Percentiles rank a stretch among this genome's conserved stretches.
Conservation (phyloP, 176 grass and related monocot genomes). For the Avena sativa region DNA sequence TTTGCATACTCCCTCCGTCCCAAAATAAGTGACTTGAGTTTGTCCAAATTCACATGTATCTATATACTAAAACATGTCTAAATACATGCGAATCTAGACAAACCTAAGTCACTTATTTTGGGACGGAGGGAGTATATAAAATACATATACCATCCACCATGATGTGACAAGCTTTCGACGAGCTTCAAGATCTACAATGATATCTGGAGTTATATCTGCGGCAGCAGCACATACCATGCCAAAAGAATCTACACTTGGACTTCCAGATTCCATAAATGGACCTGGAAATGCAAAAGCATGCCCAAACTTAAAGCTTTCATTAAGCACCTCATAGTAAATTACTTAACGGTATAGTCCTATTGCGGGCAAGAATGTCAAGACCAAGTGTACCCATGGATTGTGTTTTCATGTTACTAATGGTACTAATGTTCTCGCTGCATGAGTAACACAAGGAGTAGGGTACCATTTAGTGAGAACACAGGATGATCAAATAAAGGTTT, state of each 20-base stretch:
- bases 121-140: not conserved
- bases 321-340: not conserved
- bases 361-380: constrained; percentile 13
- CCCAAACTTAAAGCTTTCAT: not conserved
- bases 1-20: not conserved
- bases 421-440: not conserved
- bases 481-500: not conserved
- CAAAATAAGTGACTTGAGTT: too few relatives aligned
- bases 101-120: too few relatives aligned
- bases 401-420: not conserved
- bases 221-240: constrained; percentile 1
- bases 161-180: not conserved
- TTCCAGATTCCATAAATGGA: not conserved
- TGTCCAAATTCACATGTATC: too few relatives aligned
- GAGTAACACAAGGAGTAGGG: not conserved
- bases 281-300: constrained; percentile 14
- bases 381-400: not conserved
- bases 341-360: not conserved
- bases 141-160: not conserved
- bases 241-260: not conserved
- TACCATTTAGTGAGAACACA: constrained; percentile 29
- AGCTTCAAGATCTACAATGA: constrained; percentile 20
- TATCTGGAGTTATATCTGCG: not conserved
- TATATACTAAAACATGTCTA: too few relatives aligned
- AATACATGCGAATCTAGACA: too few relatives aligned